Evolutionary conservation across 2,329 filamentous ascomycete species (phyloP), one percentile per base, ranked within the genome.

Genomic region (Pseudogymnoascus sp.): DNA sequence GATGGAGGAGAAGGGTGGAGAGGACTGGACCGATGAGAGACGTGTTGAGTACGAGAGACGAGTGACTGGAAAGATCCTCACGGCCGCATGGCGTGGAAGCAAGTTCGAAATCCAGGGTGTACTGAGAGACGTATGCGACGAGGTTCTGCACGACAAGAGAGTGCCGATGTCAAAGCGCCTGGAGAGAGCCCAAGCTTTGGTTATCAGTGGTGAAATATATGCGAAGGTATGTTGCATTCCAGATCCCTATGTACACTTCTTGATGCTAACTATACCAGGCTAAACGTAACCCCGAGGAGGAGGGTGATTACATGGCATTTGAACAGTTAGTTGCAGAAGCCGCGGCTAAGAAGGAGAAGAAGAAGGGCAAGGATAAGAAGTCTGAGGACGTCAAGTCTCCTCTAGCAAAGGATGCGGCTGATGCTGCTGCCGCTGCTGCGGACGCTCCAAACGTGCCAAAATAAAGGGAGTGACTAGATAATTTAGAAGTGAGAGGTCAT

Each of bases 21-120:
- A 97, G 62, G 92, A 96, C 65, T 99, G 94, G 94, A 97, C 94
- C 0, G 94, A 99, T 66, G 94, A 97, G 85, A 92, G 90, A 80
- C 92, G 92, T 77, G 87, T 88, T 42, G 94, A 99, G 78, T 97
- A 96, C 71, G 94, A 97, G 81, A 88, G 93, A 72, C 87, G 89
- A 69, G 93, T 97, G 25, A 99, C 94, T 8, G 94, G 94, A 71
- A 99, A 99, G 84, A 97, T 99, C 67, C 84, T 99, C 39, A 96
- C 92, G 4, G 94, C 94, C 2, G 94, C 94, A 9, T 99, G 94
- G 94, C 82, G 92, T 66, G 94, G 94, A 55, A 93, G 88, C 82
- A 96, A 94, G 78, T 97, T 96, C 71, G 94, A 99, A 81, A 97
- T 99, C 67, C 93, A 97, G 80, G 89, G 92, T 71, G 93, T 99